These are phyloP conservation scores for Bisporella sp. DNA, from an alignment of 2,329 filamentous ascomycete species.

Conservation along the genomic window DNA sequence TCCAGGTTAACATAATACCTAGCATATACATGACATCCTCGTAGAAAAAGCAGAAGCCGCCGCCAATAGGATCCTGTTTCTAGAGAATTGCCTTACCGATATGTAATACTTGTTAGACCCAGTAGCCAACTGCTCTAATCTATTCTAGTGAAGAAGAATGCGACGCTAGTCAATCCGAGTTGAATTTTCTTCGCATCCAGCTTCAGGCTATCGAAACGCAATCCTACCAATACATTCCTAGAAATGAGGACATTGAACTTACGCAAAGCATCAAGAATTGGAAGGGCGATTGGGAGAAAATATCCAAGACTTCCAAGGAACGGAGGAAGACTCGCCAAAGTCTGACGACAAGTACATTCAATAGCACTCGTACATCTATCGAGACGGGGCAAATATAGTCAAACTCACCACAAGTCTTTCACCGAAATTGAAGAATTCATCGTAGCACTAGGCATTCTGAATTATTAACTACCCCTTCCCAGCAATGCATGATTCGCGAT, in stretches of 20 bases:
- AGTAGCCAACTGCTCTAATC: constrained; percentile 12
- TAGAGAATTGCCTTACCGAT: constrained; percentile 51
- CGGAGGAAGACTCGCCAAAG: constrained; percentile 11
- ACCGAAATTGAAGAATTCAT: no score
- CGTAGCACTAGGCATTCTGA: no score
- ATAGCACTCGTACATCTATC: no score
- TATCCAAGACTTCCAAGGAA: constrained; percentile 35
- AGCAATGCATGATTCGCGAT: no score
- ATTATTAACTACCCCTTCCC: no score
- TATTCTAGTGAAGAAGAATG: constrained; percentile 45
- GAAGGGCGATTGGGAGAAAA: constrained; percentile 51
- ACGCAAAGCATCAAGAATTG: constrained; percentile 52
- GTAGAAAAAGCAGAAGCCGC: constrained; percentile 50
- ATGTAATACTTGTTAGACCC: constrained; percentile 35
- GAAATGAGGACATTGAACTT: constrained; percentile 47
- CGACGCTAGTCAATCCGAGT: constrained; percentile 50
- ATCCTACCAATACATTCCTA: constrained; percentile 39
- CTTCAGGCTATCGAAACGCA: constrained; percentile 57
- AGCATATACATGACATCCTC: constrained; percentile 57
- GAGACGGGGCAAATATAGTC: no score
- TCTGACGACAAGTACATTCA: background rate
- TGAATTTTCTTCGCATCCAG: constrained; percentile 54
- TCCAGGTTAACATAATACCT: constrained; percentile 3
- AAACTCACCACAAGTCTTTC: no score
- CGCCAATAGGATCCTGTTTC: constrained; percentile 49